Percentiles rank a stretch among this genome's conserved stretches.
Conservation (phyloP, 345 rosid species). For the Dipteronia dyeriana region DNA sequence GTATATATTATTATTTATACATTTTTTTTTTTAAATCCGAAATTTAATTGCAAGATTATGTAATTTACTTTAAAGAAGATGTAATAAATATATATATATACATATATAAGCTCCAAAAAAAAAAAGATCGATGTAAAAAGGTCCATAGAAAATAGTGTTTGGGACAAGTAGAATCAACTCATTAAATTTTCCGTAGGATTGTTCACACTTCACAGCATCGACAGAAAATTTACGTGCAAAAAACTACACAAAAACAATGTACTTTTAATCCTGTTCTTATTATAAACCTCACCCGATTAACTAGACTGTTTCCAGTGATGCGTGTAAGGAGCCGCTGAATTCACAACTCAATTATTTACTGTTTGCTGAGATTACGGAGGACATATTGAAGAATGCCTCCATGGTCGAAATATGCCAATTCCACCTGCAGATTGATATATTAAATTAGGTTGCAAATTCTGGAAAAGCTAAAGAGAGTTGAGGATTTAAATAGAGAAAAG, state of each 20-base stretch:
- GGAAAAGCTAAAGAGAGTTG: neutral
- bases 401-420: slow-evolving; percentile 68
- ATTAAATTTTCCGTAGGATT: neutral
- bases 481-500: neutral
- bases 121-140: no score
- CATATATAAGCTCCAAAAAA: no score
- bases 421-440: slow-evolving; percentile 50
- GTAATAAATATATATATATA: no score
- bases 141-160: neutral
- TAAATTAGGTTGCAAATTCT: neutral
- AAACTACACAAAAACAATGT: neutral
- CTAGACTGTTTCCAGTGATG: neutral
- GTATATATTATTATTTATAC: no score
- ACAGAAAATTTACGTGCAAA: neutral
- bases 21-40: no score
- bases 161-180: neutral
- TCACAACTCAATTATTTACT: neutral
- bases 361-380: slow-evolving; percentile 53
- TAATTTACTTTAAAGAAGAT: no score
- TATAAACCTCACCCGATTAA: neutral
- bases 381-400: slow-evolving; percentile 82
- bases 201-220: neutral
- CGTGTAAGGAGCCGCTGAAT: neutral
- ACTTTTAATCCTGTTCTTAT: neutral
- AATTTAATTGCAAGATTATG: no score